Evolutionary conservation across 495 filamentous ascomycete genomes (phyloP), one percentile per base, ranked within the genome.

Genomic region (Margaritispora aquatica): DNA sequence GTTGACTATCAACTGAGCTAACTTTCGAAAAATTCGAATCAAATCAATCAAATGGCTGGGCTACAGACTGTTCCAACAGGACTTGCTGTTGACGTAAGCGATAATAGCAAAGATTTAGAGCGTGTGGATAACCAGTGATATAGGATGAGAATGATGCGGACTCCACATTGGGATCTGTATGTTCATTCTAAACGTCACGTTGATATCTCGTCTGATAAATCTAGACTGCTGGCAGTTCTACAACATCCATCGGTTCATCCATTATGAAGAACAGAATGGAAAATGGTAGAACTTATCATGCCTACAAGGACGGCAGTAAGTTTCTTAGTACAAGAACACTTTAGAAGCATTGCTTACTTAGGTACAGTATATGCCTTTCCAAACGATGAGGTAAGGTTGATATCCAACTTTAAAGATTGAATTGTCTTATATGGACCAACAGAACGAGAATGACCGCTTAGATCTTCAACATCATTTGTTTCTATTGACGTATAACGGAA

Each of bases 381-480:
- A 15, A 69, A 69, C 52, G 66, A 69, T 21, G 66, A 64, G 64
- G 58, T 60, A 24, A n/a, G 34, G 11, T 21, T 2, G 8, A 13
- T 1, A 0, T 8, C 21, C 27, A 20, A n/a, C n/a, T n/a, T n/a
- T n/a, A n/a, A n/a, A n/a, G n/a, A n/a, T n/a, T n/a, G n/a, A n/a
- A n/a, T 49, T 9, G 11, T 3, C 38, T 44, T 15, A 51, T 26
- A 26, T 58, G 44, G 51, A 41, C 13, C 5, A 24, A 27, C 20
- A 59, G 57, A 56, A 49, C 23, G 64, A 69, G 54, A 58, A 67
- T 47, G 60, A 63, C n/a, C 65, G 61, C 48, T 54, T 65, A 19
- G 54, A 61, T 55, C 59, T 55, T 47, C 22, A 50, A 22, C 77
- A 84, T 57, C 76, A 84, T 59, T 70, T 80, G 49, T 80, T 74